phyloP scores from a whole-genome alignment of 2,329 filamentous ascomycete genomes.

The Epichloe sp. region DNA sequence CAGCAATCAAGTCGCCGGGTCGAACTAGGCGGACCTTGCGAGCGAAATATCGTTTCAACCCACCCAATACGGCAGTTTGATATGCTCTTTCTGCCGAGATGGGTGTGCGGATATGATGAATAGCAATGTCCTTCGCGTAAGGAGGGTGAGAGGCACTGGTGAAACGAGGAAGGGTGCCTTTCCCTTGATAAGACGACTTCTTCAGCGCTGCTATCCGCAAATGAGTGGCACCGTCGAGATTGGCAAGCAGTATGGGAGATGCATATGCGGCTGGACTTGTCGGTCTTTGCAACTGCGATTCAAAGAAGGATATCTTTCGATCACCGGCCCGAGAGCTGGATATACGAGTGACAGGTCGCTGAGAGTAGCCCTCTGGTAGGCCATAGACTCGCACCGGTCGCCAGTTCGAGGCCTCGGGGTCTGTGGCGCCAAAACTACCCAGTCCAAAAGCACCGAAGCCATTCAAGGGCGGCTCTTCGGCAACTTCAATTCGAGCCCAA shows the following conservation, averaged over 20 bases:
- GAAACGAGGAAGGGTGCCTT: slow-evolving; percentile 41
- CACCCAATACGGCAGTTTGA: slow-evolving; percentile 75
- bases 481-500: slow-evolving; percentile 77
- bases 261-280: slow-evolving; percentile 54
- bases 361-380: slow-evolving; percentile 61
- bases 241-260: slow-evolving; percentile 77
- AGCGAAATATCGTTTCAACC: slow-evolving; percentile 80
- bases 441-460: slow-evolving; percentile 55
- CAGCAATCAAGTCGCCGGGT: slow-evolving; percentile 75
- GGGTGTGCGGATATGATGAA: slow-evolving; percentile 81
- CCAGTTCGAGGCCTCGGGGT: slow-evolving; percentile 54
- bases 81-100: slow-evolving; percentile 74
- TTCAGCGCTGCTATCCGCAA: slow-evolving; percentile 64
- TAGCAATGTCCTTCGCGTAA: slow-evolving; percentile 61
- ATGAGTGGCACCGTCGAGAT: slow-evolving; percentile 67
- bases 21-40: slow-evolving; percentile 70
- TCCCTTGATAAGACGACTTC: slow-evolving; percentile 33
- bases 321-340: slow-evolving; percentile 39
- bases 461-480: slow-evolving; percentile 58
- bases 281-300: slow-evolving; percentile 52
- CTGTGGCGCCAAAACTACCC: slow-evolving; percentile 40
- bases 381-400: slow-evolving; percentile 81
- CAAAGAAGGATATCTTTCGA: slow-evolving; percentile 48
- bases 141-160: slow-evolving; percentile 45
- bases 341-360: slow-evolving; percentile 47